Evolutionary conservation across 2,329 filamentous ascomycete species (phyloP), one percentile per base, ranked within the genome.

Genomic region (Dactylellina cionopaga): DNA sequence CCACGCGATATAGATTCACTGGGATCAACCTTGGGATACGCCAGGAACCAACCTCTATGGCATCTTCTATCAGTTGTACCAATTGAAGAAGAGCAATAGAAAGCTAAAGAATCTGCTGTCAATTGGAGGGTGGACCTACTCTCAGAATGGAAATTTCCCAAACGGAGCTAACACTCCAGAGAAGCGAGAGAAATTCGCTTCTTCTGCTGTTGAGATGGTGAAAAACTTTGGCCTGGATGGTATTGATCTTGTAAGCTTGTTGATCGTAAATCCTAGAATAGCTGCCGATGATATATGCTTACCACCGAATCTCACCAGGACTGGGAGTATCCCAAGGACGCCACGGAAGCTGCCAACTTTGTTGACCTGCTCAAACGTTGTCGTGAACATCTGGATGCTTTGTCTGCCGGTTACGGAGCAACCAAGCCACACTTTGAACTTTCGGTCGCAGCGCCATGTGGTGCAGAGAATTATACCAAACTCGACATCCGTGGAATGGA

Each of bases 81-180:
- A 91, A 0, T 84, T 90, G 56, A 96, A 96, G 83, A 88, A 92
- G 81, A 81, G 84, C 75, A 87, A 96, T 79, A 87, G 91, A 19
- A 87, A 90, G 58, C 81, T 96, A 64, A 96, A 96, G 81, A 85
- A 90, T 1, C 81, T 95, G n/a, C 84, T 95, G 9, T 92, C 89
- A 33, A 90, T 96, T 71, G 92, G 92, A 41, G 92, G 92, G n/a
- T 95, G 89, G 88, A 91, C 88, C 0, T 92, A 90, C 79, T 91
- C 89, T 5, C 62, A 71, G 15, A 59, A 71, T 37, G 81, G 85
- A 63, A 90, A 91, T 76, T 92, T 94, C 78, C 83, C 87, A 0
- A 81, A 82, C 4, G 86, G 89, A 0, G 87, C 87, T 0, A 87
- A 86, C 19, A 89, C 88, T 0, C 83, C 84, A 0, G 81, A 83